Percentiles rank a stretch among this genome's conserved stretches.
These are phyloP conservation scores for Ulota crispa DNA, from an alignment of 225 moss, liverwort and hornwort genomes.

Conservation along the genomic window DNA sequence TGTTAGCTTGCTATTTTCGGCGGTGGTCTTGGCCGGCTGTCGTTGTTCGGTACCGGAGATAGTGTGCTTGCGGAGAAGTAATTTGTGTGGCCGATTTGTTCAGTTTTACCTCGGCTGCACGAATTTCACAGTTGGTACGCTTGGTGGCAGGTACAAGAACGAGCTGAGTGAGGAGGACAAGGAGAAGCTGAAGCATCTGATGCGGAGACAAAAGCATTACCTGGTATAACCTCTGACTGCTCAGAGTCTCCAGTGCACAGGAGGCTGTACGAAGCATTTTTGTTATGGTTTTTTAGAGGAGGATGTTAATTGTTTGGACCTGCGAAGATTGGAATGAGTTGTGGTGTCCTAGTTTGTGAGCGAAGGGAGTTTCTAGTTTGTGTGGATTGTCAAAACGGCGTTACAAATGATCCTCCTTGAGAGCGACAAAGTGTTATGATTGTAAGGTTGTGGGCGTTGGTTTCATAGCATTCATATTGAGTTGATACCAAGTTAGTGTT, in stretches of 20 bases:
- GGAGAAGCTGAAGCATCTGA: constrained; percentile 72
- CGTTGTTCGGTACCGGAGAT: not conserved
- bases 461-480: not conserved
- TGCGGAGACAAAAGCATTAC: constrained; percentile 88
- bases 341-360: not conserved
- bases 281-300: not conserved
- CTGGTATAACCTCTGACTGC: constrained; percentile 48
- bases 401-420: not conserved
- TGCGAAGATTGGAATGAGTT: not conserved
- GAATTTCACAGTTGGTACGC: not conserved
- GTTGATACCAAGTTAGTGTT: not conserved
- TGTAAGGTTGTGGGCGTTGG: not conserved
- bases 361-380: not conserved
- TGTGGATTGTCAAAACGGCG: not conserved
- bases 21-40: not conserved
- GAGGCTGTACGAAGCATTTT: not conserved
- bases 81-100: not conserved
- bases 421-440: not conserved
- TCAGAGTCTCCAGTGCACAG: not conserved
- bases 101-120: not conserved
- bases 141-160: constrained; percentile 78
- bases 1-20: not conserved
- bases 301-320: not conserved
- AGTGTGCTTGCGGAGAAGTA: not conserved
- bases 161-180: constrained; percentile 84